Base-by-base conservation (phyloP, 2,329 filamentous ascomycete species). In the Acarospora socialis region DNA sequence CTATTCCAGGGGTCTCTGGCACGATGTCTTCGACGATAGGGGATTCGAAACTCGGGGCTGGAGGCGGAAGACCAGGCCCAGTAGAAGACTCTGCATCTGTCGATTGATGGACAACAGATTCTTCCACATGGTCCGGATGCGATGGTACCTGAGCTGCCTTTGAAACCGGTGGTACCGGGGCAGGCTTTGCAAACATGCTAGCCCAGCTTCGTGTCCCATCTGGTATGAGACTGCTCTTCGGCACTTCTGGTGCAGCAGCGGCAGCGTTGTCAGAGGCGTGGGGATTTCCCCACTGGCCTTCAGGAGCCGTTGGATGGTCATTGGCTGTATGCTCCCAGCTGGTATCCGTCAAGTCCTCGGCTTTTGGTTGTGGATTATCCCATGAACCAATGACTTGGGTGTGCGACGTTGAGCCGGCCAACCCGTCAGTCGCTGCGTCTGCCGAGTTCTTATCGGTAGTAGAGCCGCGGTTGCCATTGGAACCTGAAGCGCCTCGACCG, bases 401-500 rank as follows among this genome's bases (percentile, higher is more conserved):
- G 30, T 50, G 46, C 18, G 38, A 45, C 35, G 42, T 43, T 24
- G 36, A 42, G 33, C 38, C 49, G 36, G 33, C 48, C 47, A 36
- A 49, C 39, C 30, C 43, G 36, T 42, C 47, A 42, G 42, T 43
- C 35, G 43, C 47, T 30, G 42, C 41, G 28, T 39, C 36, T 30
- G 37, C 21, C 28, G 34, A 35, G 40, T 36, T 23, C 33, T 46
- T 46, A 10, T 37, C 21, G 37, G 33, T 24, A 29, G 28, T 21
- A 21, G 36, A 31, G 28, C 21, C 7, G 23, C 58, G 57, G 41
- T 53, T 49, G 37, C 59, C 60, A 44, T 62, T 62, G 33, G 55
- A 47, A 37, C 57, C 53, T 34, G 52, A 52, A 38, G 46, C 53
- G 33, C 54, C 54, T 41, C 61, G 52, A 22, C 58, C 59, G 40